Evolutionary conservation across 2,329 filamentous ascomycete species (phyloP).

Genomic region (Colletotrichum noveboracense): DNA sequence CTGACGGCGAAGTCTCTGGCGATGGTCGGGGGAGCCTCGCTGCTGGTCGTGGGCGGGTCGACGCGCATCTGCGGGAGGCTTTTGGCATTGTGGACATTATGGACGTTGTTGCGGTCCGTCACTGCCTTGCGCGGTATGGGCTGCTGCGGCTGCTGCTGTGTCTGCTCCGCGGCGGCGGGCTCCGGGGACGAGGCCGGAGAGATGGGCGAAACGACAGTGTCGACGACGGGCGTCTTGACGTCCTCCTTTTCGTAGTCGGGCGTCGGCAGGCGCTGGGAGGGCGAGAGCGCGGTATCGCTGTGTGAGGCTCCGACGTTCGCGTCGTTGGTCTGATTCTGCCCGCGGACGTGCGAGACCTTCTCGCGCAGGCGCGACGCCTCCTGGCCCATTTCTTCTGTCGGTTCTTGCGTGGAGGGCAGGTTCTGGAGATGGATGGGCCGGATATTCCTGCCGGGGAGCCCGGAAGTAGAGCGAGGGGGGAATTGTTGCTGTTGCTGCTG

Average conservation of each 20-base stretch:
- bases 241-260: constrained; percentile 54
- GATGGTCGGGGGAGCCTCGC: constrained; percentile 27
- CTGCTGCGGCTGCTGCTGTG: constrained; percentile 12
- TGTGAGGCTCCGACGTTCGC: constrained; percentile 15
- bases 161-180: constrained; percentile 28
- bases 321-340: background rate
- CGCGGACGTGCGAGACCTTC: constrained; percentile 7
- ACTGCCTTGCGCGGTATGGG: constrained; percentile 31
- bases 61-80: constrained; percentile 27
- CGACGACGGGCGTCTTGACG: constrained; percentile 38
- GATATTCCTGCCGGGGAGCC: constrained; percentile 33
- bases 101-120: constrained; percentile 25
- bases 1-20: constrained; percentile 19
- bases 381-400: constrained; percentile 35
- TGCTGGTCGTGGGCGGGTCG: constrained; percentile 22
- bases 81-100: constrained; percentile 26
- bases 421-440: constrained; percentile 22
- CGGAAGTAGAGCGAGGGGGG: constrained; percentile 11
- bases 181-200: constrained; percentile 52
- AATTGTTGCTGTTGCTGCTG: background rate
- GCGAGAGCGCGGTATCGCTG: constrained; percentile 12
- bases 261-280: constrained; percentile 47
- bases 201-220: constrained; percentile 44
- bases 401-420: background rate
- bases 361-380: constrained; percentile 35